These are phyloP conservation scores for Ilyonectria robusta DNA, from an alignment of 2,329 filamentous ascomycete species.

Conservation along the genomic window DNA sequence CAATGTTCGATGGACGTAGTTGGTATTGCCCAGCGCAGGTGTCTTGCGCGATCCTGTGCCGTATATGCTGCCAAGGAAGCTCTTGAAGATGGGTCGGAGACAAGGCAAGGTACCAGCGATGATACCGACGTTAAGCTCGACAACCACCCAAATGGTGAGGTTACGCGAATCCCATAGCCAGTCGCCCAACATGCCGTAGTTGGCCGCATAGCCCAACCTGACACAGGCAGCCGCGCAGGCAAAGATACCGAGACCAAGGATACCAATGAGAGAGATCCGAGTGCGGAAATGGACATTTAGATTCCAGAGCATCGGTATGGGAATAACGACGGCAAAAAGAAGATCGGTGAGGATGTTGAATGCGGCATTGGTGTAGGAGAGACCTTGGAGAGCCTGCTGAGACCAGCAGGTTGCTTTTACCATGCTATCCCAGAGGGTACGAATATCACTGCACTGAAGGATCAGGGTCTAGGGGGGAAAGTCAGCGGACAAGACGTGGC, in stretches of 20 bases:
- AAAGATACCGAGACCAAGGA: slow-evolving; percentile 61
- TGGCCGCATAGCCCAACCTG: slow-evolving; percentile 56
- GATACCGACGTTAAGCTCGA: slow-evolving; percentile 56
- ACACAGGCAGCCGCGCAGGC: slow-evolving; percentile 59
- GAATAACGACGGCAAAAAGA: slow-evolving; percentile 57
- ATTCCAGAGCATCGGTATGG: slow-evolving; percentile 55
- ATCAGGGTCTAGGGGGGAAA: slow-evolving; percentile 55
- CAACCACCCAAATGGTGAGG: slow-evolving; percentile 63
- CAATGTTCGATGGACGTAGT: slow-evolving; percentile 43
- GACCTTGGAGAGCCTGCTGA: slow-evolving; percentile 53
- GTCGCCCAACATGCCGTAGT: slow-evolving; percentile 57
- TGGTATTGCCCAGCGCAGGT: slow-evolving; percentile 36
- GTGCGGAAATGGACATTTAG: slow-evolving; percentile 58
- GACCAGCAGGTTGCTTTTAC: slow-evolving; percentile 60
- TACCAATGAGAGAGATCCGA: slow-evolving; percentile 56
- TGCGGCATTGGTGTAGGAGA: slow-evolving; percentile 59
- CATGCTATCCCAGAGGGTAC: slow-evolving; percentile 59
- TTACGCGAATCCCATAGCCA: slow-evolving; percentile 62
- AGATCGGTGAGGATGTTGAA: slow-evolving; percentile 56
- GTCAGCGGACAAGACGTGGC: rapidly evolving
- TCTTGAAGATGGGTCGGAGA: slow-evolving; percentile 53
- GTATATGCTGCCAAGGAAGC: slow-evolving; percentile 50
- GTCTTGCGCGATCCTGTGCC: slow-evolving; percentile 49
- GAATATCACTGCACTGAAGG: slow-evolving; percentile 63
- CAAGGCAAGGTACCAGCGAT: slow-evolving; percentile 54